Percentiles rank a stretch among this genome's conserved stretches.
Conservation (phyloP, 2,329 filamentous ascomycete genomes). For the Grosmannia clavigera region DNA sequence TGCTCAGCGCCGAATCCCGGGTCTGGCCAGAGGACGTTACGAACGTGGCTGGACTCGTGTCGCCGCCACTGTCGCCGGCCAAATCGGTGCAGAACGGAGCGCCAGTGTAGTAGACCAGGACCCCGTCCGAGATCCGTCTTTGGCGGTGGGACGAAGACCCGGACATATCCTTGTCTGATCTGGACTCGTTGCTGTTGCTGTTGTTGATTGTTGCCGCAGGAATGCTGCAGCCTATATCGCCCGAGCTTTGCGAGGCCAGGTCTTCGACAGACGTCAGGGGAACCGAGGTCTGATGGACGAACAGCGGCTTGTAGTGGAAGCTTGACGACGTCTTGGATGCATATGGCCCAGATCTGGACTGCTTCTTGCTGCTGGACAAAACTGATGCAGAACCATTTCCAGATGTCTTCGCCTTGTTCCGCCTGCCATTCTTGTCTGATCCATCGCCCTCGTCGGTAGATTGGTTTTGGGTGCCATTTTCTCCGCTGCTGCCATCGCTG, state of each 20-base stretch:
- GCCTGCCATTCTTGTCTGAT: slow-evolving; percentile 26
- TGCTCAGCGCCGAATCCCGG: slow-evolving; percentile 14
- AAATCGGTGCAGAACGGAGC: slow-evolving; percentile 72
- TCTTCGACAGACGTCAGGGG: slow-evolving; percentile 35
- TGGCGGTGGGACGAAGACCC: slow-evolving; percentile 33
- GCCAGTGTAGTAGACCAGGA: slow-evolving; percentile 74
- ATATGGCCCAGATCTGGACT: slow-evolving; percentile 27
- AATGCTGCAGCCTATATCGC: slow-evolving; percentile 32
- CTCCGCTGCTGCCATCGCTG: slow-evolving; percentile 43
- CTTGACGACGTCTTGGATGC: slow-evolving; percentile 28
- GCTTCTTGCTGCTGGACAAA: slow-evolving; percentile 23
- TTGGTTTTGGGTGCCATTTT: slow-evolving; percentile 32
- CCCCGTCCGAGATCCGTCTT: slow-evolving; percentile 51
- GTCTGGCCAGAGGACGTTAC: slow-evolving; percentile 33
- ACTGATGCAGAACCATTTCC: slow-evolving; percentile 23
- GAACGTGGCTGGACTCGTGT: slow-evolving; percentile 34
- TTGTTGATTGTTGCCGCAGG: slow-evolving; percentile 16
- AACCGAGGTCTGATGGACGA: slow-evolving; percentile 37
- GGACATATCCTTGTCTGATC: slow-evolving; percentile 34
- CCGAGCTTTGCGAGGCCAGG: slow-evolving; percentile 26
- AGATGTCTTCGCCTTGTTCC: slow-evolving; percentile 34
- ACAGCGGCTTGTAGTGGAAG: slow-evolving; percentile 55
- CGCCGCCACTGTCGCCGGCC: slow-evolving; percentile 45
- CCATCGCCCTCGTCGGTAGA: slow-evolving; percentile 37
- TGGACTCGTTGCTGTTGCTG: slow-evolving; percentile 27